Evolutionary conservation across 2,329 filamentous ascomycete species (phyloP).

Genomic region (Xylaria multiplex): DNA sequence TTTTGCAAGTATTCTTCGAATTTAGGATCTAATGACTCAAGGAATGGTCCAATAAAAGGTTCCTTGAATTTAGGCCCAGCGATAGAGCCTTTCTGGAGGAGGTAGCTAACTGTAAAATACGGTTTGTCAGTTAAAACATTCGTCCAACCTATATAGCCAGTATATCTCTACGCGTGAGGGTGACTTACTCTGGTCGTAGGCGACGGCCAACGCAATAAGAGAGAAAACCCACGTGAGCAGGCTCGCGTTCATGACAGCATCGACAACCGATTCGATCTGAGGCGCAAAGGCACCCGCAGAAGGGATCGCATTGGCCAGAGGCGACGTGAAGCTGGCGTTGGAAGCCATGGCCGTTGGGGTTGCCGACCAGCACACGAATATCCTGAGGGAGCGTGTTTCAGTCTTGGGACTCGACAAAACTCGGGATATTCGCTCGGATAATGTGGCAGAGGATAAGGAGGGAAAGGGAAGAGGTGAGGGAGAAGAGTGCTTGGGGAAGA

Average conservation of each 20-base stretch:
- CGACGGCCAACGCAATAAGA: constrained; percentile 74
- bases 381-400: not conserved
- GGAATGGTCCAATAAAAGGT: constrained; percentile 94
- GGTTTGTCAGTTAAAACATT: constrained; percentile 28
- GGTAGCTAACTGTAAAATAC: constrained; percentile 72
- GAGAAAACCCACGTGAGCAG: constrained; percentile 73
- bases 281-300: constrained; percentile 61
- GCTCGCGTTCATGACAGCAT: constrained; percentile 66
- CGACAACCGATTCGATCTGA: constrained; percentile 65
- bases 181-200: constrained; percentile 88
- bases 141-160: not conserved
- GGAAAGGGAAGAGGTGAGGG: not conserved
- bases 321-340: constrained; percentile 74
- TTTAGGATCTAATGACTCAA: constrained; percentile 89
- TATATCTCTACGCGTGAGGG: not conserved
- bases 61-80: constrained; percentile 79
- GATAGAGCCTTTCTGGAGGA: constrained; percentile 79
- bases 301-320: constrained; percentile 69
- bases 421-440: constrained; percentile 8
- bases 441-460: not conserved
- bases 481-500: constrained; percentile 7
- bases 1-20: constrained; percentile 92
- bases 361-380: constrained; percentile 29
- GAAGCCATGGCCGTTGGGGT: constrained; percentile 58
- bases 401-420: not conserved